Evolutionary conservation across 768 basidiomycete genomes (phyloP), one percentile per base, ranked within the genome.

Genomic region (Leccinum subtestaceum): DNA sequence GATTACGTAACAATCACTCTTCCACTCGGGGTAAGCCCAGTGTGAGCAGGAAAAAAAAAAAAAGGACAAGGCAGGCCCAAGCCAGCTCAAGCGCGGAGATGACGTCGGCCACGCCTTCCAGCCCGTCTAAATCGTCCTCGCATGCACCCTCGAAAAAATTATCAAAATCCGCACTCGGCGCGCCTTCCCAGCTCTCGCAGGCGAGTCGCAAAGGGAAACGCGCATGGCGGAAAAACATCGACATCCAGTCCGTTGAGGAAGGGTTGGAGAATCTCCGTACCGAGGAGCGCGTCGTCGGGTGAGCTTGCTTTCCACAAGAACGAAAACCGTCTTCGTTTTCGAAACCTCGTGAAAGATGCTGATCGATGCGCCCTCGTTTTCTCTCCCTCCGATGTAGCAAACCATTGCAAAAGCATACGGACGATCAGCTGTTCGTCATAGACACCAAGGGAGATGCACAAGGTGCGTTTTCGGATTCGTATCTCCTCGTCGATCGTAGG

Each of bases 161-260:
- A 32, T 5, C 40, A 31, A 62, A 57, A 21, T 63, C 68, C 3
- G 55, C 27, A 3, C 43, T 70, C 4, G 68, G 71, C 3, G 71
- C 68, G 3, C 72, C 72, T 31, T 65, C 71, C 4, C 72, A 72
- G 32, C 64, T 61, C n/a, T 64, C 56, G 12, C 93, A 95, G 72
- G 72, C 85, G 0, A 91, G 88, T 65, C 78, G 94, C 58, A 96
- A 93, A 72, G 92, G 93, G n/a, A 96, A 96, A 72, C 85, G 84
- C 57, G 85, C 94, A 50, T 96, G 95, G 95, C 76, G 95, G 70
- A 96, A 97, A 77, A 92, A 97, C 72, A 87, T 96, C 54, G 86
- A 96, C 70, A 81, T 96, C 52, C 82, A 84, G 25, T 86, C 85
- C 52, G 86, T 95, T 19, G 93, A 95, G 65, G 76, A 79, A 50